These are phyloP conservation scores for Cryptococcus sp. DNA, from an alignment of 1,284 basidiomycete genomes.

Conservation along the genomic window DNA sequence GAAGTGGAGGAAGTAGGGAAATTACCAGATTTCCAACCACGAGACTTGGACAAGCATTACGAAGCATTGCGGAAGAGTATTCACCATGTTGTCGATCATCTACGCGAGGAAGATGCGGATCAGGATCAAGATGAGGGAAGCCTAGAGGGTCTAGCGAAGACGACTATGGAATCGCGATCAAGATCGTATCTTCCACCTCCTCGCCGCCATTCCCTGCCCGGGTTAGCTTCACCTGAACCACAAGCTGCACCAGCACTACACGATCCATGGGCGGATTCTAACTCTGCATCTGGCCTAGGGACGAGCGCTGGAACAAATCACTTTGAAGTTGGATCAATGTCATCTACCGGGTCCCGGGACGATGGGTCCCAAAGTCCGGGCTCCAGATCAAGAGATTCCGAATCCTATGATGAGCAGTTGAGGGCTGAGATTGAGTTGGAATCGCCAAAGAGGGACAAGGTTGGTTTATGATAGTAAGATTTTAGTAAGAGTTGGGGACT, in stretches of 20 bases:
- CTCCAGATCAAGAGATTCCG: not conserved
- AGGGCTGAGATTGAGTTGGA: not conserved
- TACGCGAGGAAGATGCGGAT: too few relatives aligned
- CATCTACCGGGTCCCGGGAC: not conserved
- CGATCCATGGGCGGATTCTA: not conserved
- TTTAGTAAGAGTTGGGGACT: too few relatives aligned
- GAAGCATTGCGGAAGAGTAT: conserved; percentile 38
- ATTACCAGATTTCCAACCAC: conserved; percentile 12
- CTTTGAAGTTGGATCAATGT: not conserved
- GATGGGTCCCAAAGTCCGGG: not conserved
- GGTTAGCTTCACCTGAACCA: not conserved
- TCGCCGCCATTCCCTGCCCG: not conserved
- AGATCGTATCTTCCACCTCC: not conserved
- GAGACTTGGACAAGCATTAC: conserved; percentile 42
- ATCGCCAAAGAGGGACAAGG: not conserved
- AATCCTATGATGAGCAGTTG: not conserved
- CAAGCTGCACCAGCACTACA: not conserved
- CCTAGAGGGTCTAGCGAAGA: not conserved
- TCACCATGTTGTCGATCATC: conserved; percentile 36
- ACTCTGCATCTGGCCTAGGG: not conserved
- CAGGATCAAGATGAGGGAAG: not conserved
- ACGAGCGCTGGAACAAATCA: too few relatives aligned
- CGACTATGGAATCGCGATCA: not conserved
- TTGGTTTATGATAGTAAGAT: too few relatives aligned
- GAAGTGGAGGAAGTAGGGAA: conserved; percentile 2